Evolutionary conservation across 371 early-diverging fungal genomes (phyloP), one percentile per base, ranked within the genome.

Genomic region (Umbelopsis sp.): DNA sequence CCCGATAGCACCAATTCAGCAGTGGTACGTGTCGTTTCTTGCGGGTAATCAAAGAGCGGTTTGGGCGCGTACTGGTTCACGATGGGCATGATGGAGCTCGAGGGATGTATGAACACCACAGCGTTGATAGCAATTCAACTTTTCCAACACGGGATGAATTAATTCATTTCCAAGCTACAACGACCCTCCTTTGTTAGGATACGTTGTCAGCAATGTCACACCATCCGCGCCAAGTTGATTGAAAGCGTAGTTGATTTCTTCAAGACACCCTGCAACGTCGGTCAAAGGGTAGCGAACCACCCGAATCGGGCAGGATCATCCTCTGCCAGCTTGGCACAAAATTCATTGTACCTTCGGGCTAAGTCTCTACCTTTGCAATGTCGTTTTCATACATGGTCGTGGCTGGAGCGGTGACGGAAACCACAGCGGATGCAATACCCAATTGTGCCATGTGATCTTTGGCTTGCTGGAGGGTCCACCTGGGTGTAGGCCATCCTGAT

Each of bases 241-340:
- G 45, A 69, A 69, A 41, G 65, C 65, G 44, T 69, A 64, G n/a
- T 69, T 62, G 9, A 65, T 20, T 32, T 69, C 69, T 24, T 50
- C 69, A 18, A 64, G 48, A 3, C 44, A n/a, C 22, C 69, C 65
- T 44, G 64, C 57, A 25, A 65, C 65, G 44, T 69, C 69, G 1
- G 65, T 69, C 57, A 64, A 65, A 7, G 38, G 10, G 69, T 63
- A 41, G 65, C 69, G 50, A 57, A 57, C 29, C 22, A 57, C 4
- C 57, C 57, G n/a, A 35, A 57, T 18, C 35, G 29, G 18, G 29
- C 35, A 18, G 57, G 57, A 18, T 57, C 57, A 16, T 57, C 57
- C 4, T 57, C 7, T 7, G 35, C 35, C 18, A 57, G 9, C n/a
- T 57, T 57, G 3, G 57, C 57, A 6, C 35, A 29, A 57, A 57